Conservation (phyloP, 371 early-diverging fungal genomes). For the Mucor ambiguus region DNA sequence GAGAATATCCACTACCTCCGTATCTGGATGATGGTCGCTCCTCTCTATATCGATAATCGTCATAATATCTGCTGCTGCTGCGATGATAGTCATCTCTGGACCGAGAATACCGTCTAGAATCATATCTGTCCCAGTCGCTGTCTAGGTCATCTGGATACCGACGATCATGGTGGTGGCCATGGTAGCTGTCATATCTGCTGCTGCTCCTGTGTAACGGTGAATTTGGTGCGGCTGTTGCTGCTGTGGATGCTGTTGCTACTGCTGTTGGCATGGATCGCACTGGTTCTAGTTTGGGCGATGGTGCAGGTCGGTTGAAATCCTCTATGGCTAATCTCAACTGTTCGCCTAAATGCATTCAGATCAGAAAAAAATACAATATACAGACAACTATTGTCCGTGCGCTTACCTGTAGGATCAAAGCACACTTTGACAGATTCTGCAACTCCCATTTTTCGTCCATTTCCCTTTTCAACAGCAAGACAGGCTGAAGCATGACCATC, state of each 20-base stretch:
- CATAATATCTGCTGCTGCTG: constrained; percentile 19
- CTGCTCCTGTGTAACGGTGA: constrained; percentile 5
- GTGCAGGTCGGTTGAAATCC: constrained; percentile 10
- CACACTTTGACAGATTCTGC: constrained; percentile 59
- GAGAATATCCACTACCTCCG: constrained; percentile 31
- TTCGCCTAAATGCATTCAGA: constrained; percentile 5
- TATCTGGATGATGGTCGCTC: constrained; percentile 24
- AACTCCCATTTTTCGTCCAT: constrained; percentile 59
- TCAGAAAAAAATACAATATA: background rate
- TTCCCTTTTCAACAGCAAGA: constrained; percentile 60
- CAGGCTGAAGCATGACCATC: constrained; percentile 41
- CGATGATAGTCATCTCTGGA: constrained; percentile 14
- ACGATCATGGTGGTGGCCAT: constrained; percentile 3
- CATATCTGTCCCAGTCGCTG: constrained; percentile 15
- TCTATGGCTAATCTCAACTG: constrained; percentile 15
- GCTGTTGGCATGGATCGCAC: background rate
- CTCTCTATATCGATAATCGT: constrained; percentile 27
- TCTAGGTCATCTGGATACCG: constrained; percentile 7
- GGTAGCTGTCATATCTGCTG: constrained; percentile 5
- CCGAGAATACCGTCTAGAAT: constrained; percentile 15
- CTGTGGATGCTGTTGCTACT: background rate
- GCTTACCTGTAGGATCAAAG: constrained; percentile 59
- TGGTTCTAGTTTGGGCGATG: background rate
- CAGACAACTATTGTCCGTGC: background rate
- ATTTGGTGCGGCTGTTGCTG: background rate